Base-by-base conservation (phyloP, 2,329 filamentous ascomycete genomes). In the Laburnicola sp. region DNA sequence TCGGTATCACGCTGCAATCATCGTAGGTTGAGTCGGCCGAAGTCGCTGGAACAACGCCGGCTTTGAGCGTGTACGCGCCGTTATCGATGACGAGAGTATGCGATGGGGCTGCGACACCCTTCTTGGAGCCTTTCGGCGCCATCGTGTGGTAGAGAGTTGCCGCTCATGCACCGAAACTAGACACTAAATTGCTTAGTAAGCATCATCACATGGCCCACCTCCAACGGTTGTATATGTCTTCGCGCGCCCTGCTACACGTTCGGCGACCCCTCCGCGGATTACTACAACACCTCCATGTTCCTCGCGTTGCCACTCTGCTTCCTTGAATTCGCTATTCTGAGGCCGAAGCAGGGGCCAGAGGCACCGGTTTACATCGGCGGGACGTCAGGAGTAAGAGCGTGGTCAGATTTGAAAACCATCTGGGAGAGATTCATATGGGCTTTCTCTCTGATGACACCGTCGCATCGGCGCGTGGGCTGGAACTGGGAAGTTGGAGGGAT, bases 51-150 rank as follows among this genome's bases (percentile, higher is more conserved):
- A 75, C 84, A 63, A 93, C 87, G 46, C 94, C 94, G 11, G 92
- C 91, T 76, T 99, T 99, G 72, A 99, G 83, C 5, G 86, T 92
- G 74, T 89, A 87, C 37, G 87, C 92, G 70, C 94, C 94, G 77
- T 97, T 97, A 77, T 99, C 94, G 66, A 99, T 80, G 39, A 99
- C 82, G 47, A 99, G 85, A 0, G 92, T 96, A 28, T 68, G 58
- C 22, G 48, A 53, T 10, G 62, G 61, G 25, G 57, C 53, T 3
- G 63, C 39, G 6, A 55, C 54, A 3, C 58, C 58, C 47, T 70
- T 71, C n/a, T 55, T 65, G 2, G 58, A 65, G 44, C 65, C 61
- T 58, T 70, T 71, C 5, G 56, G 70, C 48, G 58, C 64, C 65
- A 71, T 72, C 16, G 46, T 36, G 4, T n/a, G n/a, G 31, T 41